Evolutionary conservation across 2,329 filamentous ascomycete species (phyloP).

Genomic region (Cladophialophora yegresii): DNA sequence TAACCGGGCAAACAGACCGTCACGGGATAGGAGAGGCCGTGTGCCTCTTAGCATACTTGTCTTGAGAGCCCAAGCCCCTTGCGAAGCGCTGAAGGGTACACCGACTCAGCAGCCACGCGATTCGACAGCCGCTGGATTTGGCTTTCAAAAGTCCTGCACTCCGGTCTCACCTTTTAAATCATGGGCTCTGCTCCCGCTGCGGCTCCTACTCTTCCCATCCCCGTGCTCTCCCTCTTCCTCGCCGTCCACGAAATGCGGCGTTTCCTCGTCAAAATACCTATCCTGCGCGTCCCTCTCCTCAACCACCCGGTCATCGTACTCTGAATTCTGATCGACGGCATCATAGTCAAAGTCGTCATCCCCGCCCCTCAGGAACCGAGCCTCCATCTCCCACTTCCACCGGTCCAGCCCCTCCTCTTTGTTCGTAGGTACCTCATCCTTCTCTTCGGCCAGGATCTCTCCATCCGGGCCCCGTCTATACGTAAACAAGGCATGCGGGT

Average conservation of each 20-base stretch:
- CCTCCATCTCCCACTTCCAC: constrained; percentile 72
- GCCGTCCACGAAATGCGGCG: constrained; percentile 62
- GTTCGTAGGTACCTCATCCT: constrained; percentile 58
- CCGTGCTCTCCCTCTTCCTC: constrained; percentile 18
- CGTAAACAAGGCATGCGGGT: constrained; percentile 53
- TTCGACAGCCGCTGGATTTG: not conserved
- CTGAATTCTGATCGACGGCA: constrained; percentile 69
- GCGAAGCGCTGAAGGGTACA: not conserved
- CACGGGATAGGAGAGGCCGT: not conserved
- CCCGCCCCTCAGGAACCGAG: constrained; percentile 72
- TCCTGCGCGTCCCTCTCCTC: constrained; percentile 67
- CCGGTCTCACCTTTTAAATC: constrained; percentile 63
- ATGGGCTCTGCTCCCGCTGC: constrained; percentile 28
- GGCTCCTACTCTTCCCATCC: constrained; percentile 2
- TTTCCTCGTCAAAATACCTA: constrained; percentile 77
- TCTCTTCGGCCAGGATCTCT: constrained; percentile 60
- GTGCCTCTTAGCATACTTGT: not conserved
- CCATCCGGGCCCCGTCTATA: constrained; percentile 56
- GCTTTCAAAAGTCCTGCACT: constrained; percentile 66
- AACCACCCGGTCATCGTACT: constrained; percentile 66
- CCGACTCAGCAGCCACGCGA: not conserved
- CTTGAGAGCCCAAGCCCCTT: not conserved
- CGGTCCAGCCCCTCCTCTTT: constrained; percentile 67
- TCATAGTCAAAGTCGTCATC: constrained; percentile 80
- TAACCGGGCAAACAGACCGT: not conserved